Evolutionary conservation across 2,329 filamentous ascomycete genomes (phyloP), one percentile per base, ranked within the genome.

Genomic region (Botrytis aclada): DNA sequence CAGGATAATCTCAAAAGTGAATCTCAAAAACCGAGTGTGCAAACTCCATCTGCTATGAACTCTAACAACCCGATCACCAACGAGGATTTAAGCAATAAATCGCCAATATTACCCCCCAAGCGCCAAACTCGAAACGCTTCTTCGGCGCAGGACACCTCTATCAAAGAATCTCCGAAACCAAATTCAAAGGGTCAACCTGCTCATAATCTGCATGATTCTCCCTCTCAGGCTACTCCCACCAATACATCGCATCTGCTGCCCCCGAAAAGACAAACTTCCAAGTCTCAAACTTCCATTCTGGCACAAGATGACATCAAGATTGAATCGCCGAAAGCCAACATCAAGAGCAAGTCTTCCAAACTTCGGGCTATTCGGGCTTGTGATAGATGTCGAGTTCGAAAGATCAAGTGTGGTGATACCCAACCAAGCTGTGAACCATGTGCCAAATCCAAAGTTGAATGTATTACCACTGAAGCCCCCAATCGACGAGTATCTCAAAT

Each of bases 361-460:
- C 5, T 12, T 41, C 47, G 65, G 6, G 10, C 32, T 41, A 32
- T 5, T 56, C 47, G 47, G 4, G 65, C 65, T 12, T 67, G 65
- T 41, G 47, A 67, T 56, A 51, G 65, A 29, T 67, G 65, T 56
- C 47, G 65, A 41, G 34, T 41, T 8, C 47, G 34, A 41, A 67
- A 67, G 45, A 67, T 56, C 1, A 67, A 67, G 54, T 67, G 65
- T 41, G 65, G 65, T 56, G 47, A 67, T 7, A 18, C 25, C 16
- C 65, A 37, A 32, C 65, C 47, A 67, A 56, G 65, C 37, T 67
- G 65, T 56, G 34, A 56, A 41, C 25, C 65, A 41, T 67, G 65
- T 22, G n/a, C 65, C 25, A 67, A 67, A 56, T 20, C 47, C 20
- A 51, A 51, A 41, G 14, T n/a, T 41, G 47, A 56, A 41, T 67